phyloP scores from a whole-genome alignment of 2,329 filamentous ascomycete genomes.

The Paraphoma chrysanthemicola region DNA sequence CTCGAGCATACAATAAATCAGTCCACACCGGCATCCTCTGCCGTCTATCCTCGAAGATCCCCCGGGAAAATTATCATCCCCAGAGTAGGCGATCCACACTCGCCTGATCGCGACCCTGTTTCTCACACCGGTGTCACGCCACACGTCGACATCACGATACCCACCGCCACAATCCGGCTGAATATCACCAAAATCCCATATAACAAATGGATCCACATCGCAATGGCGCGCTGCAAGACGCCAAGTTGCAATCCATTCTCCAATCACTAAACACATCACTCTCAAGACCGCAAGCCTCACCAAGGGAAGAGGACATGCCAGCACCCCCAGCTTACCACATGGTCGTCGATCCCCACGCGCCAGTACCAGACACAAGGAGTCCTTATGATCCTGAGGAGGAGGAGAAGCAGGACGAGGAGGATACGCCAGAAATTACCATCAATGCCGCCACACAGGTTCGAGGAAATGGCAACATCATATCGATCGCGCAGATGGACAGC shows the following conservation, averaged over 20 bases:
- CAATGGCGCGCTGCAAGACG: constrained; percentile 23
- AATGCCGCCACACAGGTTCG: constrained; percentile 44
- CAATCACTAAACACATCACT: constrained; percentile 4
- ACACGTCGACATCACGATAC: constrained; percentile 23
- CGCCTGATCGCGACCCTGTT: constrained; percentile 22
- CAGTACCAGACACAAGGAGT: constrained; percentile 25
- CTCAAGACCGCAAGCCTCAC: neutral
- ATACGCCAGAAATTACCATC: constrained; percentile 41
- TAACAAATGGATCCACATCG: constrained; percentile 30
- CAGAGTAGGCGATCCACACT: constrained; percentile 19
- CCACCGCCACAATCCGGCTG: constrained; percentile 2
- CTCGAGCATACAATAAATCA: constrained; percentile 1
- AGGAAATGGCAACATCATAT: constrained; percentile 44
- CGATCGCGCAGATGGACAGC: constrained; percentile 40
- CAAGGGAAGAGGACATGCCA: constrained; percentile 20
- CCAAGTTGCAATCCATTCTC: constrained; percentile 24
- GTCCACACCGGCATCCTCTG: constrained; percentile 2
- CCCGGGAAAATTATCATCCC: constrained; percentile 29
- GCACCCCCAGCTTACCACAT: constrained; percentile 42
- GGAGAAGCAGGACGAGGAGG: constrained; percentile 25
- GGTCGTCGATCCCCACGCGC: constrained; percentile 29
- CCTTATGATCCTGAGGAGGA: constrained; percentile 27
- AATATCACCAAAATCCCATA: constrained; percentile 10
- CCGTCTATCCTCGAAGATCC: constrained; percentile 17
- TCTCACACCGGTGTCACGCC: constrained; percentile 43